Evolutionary conservation across 1,284 basidiomycete species (phyloP), one percentile per base, ranked within the genome.

Genomic region (Ustilago trichophora): DNA sequence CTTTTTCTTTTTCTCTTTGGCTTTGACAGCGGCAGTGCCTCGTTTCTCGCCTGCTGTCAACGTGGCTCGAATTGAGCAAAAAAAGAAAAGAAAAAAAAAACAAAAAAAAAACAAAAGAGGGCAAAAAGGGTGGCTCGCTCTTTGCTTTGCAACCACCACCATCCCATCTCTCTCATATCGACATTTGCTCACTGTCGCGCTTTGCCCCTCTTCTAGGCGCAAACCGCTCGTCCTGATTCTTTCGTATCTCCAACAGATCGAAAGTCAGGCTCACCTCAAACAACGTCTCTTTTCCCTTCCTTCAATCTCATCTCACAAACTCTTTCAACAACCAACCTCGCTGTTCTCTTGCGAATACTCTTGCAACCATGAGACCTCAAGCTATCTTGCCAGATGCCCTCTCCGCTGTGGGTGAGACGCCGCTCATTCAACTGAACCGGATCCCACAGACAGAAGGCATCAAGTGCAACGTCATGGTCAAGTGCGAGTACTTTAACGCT

Each of bases 401-500:
- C 48, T 90, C 87, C 40, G 91, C 91, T 13, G 88, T 98, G 21
- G 94, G 94, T 6, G 86, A 92, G 73, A 98, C 95, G 0, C 95
- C 94, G 3, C 86, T 98, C 70, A 87, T 98, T 70, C 86, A 91
- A 48, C 86, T 98, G 12, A 89, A 92, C 83, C 88, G 88, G 78
- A 87, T 97, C 32, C 89, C 91, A 6, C 82, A 85, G 33, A 85
- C 86, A 31, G 86, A 93, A 69, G 90, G 88, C 1, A 83, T 98
- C 45, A 88, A 89, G 82, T 98, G 95, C 84, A 97, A 96, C 82
- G 85, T 98, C 19, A 90, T 96, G 77, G 94, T 87, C 25, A 97
- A 97, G 83, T 86, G 90, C 40, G 95, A 98, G 77, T 96, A 88
- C 82, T 88, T 91, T 77, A 95, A 92, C 21, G 89, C 88, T 3